These are phyloP conservation scores for Paracamarosporium sp. DNA, from an alignment of 2,329 filamentous ascomycete species.

Conservation along the genomic window DNA sequence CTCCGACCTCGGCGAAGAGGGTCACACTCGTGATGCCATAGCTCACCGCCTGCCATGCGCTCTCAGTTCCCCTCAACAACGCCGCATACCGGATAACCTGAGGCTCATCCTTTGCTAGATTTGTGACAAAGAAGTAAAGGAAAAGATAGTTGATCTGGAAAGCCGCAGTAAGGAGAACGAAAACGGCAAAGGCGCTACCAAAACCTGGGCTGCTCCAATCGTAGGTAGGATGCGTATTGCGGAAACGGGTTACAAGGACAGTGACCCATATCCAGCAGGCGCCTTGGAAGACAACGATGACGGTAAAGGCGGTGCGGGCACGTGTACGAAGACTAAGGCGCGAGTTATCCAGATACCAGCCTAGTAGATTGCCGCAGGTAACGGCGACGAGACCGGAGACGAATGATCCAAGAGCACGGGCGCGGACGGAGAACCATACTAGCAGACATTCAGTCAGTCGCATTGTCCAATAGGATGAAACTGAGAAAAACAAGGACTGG, in stretches of 20 bases:
- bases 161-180: constrained; percentile 69
- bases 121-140: constrained; percentile 74
- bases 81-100: constrained; percentile 74
- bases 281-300: constrained; percentile 65
- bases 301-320: constrained; percentile 61
- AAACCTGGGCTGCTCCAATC: constrained; percentile 73
- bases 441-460: neutral
- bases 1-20: constrained; percentile 70
- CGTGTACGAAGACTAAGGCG: constrained; percentile 61
- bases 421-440: constrained; percentile 73
- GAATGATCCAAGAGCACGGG: constrained; percentile 74
- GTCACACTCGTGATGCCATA: constrained; percentile 70
- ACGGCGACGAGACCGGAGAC: constrained; percentile 72
- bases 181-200: constrained; percentile 70
- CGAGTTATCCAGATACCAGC: constrained; percentile 68
- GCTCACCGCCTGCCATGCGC: constrained; percentile 74
- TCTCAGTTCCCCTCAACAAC: constrained; percentile 73
- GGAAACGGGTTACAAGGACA: constrained; percentile 68
- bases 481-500: neutral
- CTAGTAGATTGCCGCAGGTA: constrained; percentile 69
- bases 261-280: constrained; percentile 78
- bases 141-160: constrained; percentile 80
- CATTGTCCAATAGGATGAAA: neutral
- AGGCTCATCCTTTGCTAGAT: constrained; percentile 66
- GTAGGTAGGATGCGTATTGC: constrained; percentile 62